Conservation (phyloP, 805 yeast species). For the Kuraishia capsulata region DNA sequence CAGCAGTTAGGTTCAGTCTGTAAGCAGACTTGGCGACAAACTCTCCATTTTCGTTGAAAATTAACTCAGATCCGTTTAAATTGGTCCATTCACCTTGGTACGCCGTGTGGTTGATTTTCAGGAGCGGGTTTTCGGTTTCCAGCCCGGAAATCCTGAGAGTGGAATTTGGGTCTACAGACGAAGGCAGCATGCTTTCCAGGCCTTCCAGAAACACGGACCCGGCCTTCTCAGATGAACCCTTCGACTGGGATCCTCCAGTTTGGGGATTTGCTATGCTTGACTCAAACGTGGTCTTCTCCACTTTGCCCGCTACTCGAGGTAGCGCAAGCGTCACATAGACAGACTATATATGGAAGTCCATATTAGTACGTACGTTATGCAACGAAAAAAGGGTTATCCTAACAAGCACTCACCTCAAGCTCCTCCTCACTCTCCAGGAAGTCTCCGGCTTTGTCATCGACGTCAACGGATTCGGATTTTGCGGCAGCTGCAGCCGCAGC, state of each 20-base stretch:
- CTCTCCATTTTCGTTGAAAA: conserved; percentile 26
- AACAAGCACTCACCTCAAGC: neutral
- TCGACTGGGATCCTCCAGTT: too few species aligned
- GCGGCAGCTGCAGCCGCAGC: conserved; percentile 5
- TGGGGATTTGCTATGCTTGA: too few species aligned
- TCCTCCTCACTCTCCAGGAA: too few species aligned
- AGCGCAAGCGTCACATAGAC: neutral
- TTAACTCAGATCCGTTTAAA: conserved; percentile 64
- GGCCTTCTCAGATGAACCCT: too few species aligned
- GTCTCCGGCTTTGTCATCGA: too few species aligned
- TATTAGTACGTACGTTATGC: neutral
- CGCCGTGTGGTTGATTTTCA: conserved; percentile 47
- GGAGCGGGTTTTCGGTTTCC: conserved; percentile 42
- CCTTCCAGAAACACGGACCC: neutral
- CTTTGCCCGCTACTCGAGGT: neutral
- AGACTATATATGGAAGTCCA: neutral
- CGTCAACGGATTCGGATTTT: neutral
- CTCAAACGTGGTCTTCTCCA: neutral
- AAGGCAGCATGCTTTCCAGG: neutral
- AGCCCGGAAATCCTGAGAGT: conserved; percentile 47
- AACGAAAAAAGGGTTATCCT: too few species aligned
- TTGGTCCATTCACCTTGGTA: conserved; percentile 73
- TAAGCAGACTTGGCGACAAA: conserved; percentile 19
- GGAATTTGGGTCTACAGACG: conserved; percentile 3
- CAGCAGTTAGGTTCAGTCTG: conserved; percentile 19